phyloP scores from a whole-genome alignment of 805 yeast genomes.

The Wickerhamiella australiensis region DNA sequence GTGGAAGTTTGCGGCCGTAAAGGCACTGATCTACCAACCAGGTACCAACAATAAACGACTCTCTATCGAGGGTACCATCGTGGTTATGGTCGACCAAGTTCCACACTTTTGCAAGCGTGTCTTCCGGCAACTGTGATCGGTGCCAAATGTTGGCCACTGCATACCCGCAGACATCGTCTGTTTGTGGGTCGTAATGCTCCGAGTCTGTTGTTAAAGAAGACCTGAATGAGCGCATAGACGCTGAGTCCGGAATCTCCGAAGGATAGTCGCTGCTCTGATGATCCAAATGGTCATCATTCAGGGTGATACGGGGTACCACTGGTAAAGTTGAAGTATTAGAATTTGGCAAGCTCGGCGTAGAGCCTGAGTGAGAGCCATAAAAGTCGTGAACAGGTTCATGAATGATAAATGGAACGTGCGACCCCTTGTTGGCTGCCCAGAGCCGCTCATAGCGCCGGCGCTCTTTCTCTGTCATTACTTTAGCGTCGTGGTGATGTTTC shows the following conservation, averaged over 20 bases:
- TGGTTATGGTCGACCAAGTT: constrained; percentile 41
- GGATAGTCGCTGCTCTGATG: neutral
- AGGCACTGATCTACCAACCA: constrained; percentile 95
- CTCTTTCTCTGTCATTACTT: constrained; percentile 41
- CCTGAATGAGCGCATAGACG: constrained; percentile 3
- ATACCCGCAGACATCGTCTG: constrained; percentile 37
- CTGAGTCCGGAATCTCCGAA: neutral
- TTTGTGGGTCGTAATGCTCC: constrained; percentile 4
- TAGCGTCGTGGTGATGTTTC: constrained; percentile 65
- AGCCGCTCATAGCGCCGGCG: constrained; percentile 84
- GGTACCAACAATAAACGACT: constrained; percentile 88
- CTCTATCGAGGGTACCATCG: constrained; percentile 67
- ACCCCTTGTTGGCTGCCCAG: constrained; percentile 81
- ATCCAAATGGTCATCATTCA: neutral
- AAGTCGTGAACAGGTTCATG: neutral
- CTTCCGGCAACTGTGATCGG: constrained; percentile 59
- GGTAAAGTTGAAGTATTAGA: constrained; percentile 6
- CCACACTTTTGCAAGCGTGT: constrained; percentile 52
- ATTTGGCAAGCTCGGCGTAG: constrained; percentile 4
- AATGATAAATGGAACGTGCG: constrained; percentile 18
- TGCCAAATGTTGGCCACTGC: constrained; percentile 74
- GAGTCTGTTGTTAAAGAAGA: constrained; percentile 1
- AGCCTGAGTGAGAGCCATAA: neutral
- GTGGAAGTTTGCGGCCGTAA: constrained; percentile 84
- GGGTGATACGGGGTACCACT: constrained; percentile 7